Percentiles rank a stretch among this genome's conserved stretches.
These are phyloP conservation scores for Raddia distichophylla DNA, from an alignment of 176 grass and related monocot genomes.

Conservation along the genomic window DNA sequence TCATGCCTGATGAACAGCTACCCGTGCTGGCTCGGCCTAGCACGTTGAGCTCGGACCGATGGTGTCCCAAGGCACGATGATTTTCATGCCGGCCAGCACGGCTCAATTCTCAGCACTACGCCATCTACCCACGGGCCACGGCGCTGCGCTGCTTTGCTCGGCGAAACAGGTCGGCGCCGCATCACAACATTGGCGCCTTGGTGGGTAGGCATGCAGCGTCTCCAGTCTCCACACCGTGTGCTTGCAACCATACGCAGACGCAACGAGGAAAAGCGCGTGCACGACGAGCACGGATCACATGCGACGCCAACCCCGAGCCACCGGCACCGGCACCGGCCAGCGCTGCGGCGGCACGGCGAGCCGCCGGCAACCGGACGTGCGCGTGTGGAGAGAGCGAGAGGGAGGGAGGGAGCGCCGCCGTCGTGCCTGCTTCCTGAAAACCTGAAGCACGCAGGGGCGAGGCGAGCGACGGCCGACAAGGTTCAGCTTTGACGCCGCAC, in stretches of 20 bases:
- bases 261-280: background rate
- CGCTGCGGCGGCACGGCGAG: background rate
- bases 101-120: too few species aligned
- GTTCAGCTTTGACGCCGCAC: background rate
- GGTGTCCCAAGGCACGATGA: too few species aligned
- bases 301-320: background rate
- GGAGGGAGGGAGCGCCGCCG: background rate
- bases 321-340: background rate
- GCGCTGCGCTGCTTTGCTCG: background rate
- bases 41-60: too few species aligned
- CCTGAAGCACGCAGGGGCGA: background rate
- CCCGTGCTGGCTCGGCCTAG: too few species aligned
- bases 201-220: too few species aligned
- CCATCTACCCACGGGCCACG: too few species aligned
- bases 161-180: background rate
- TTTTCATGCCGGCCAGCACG: too few species aligned
- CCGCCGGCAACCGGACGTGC: background rate
- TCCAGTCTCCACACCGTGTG: background rate
- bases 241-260: background rate
- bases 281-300: too few species aligned
- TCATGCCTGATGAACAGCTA: too few species aligned
- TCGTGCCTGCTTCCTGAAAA: background rate
- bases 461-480: background rate
- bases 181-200: background rate
- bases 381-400: background rate